Evolutionary conservation across 2,329 filamentous ascomycete species (phyloP).

Genomic region (Metarhizium robertsii): DNA sequence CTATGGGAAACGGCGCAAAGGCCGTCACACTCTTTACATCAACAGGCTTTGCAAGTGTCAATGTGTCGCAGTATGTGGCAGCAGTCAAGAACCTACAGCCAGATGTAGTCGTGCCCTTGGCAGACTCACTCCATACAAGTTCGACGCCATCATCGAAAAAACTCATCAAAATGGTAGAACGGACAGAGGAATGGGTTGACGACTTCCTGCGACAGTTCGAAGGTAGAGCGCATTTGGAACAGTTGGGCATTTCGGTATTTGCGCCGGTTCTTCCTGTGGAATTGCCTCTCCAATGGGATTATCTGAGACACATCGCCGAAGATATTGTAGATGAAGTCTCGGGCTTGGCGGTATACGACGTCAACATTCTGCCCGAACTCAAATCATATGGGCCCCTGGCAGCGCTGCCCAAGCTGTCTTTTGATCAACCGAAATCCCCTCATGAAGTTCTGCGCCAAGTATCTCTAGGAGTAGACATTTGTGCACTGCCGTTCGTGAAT

Average conservation of each 20-base stretch:
- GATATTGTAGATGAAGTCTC: slow-evolving; percentile 51
- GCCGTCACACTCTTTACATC: slow-evolving; percentile 75
- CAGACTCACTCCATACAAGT: slow-evolving; percentile 52
- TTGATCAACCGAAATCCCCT: slow-evolving; percentile 61
- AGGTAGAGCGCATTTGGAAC: slow-evolving; percentile 16
- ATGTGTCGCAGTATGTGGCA: slow-evolving; percentile 57
- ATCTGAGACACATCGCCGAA: slow-evolving; percentile 61
- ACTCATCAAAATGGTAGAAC: slow-evolving; percentile 72
- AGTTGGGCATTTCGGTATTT: slow-evolving; percentile 38
- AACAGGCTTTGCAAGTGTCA: slow-evolving; percentile 69
- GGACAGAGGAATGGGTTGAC: slow-evolving; percentile 74
- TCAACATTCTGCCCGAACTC: slow-evolving; percentile 58
- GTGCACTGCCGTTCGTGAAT: slow-evolving; percentile 68
- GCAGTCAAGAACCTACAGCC: slow-evolving; percentile 58
- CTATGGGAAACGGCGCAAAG: slow-evolving; percentile 60
- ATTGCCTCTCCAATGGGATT: slow-evolving; percentile 67
- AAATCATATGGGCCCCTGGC: slow-evolving; percentile 42
- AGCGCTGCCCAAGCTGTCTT: slow-evolving; percentile 61
- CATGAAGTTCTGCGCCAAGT: slow-evolving; percentile 71
- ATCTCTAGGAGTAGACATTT: slow-evolving; percentile 67
- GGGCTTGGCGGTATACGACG: slow-evolving; percentile 71
- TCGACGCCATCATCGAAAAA: slow-evolving; percentile 58
- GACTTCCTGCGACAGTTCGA: slow-evolving; percentile 45
- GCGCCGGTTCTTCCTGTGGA: slow-evolving; percentile 67
- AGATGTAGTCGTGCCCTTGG: slow-evolving; percentile 71